Evolutionary conservation across 768 basidiomycete species (phyloP).

Genomic region (Boletus reticuloceps): DNA sequence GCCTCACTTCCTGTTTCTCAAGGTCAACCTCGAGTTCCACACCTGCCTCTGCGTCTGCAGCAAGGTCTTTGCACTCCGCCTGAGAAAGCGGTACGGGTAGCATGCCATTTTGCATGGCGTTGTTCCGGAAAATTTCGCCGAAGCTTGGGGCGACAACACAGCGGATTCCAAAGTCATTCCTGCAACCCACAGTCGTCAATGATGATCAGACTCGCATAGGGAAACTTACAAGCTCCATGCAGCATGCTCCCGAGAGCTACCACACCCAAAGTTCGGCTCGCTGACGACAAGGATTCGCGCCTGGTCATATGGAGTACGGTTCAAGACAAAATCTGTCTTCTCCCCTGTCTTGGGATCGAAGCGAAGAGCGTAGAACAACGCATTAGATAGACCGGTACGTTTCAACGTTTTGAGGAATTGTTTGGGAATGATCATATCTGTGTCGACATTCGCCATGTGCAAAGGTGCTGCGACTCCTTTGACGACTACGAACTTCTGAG

Average conservation of each 20-base stretch:
- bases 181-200: constrained; percentile 23
- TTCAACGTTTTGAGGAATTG: constrained; percentile 93
- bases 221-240: constrained; percentile 76
- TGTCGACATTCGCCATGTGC: constrained; percentile 84
- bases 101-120: constrained; percentile 93
- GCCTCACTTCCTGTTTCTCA: constrained; percentile 75
- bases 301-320: constrained; percentile 72
- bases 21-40: constrained; percentile 82
- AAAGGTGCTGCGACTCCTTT: constrained; percentile 79
- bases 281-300: constrained; percentile 81
- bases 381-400: constrained; percentile 81
- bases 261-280: constrained; percentile 89
- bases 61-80: constrained; percentile 67
- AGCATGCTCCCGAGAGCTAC: constrained; percentile 88
- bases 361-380: constrained; percentile 79
- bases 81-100: constrained; percentile 72
- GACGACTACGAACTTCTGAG: constrained; percentile 64
- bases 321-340: constrained; percentile 82
- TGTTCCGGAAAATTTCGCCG: constrained; percentile 88
- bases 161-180: constrained; percentile 88
- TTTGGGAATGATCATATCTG: constrained; percentile 93
- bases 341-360: constrained; percentile 75
- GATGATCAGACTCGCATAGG: background rate
- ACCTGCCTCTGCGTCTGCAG: constrained; percentile 73
- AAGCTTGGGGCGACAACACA: constrained; percentile 87